phyloP scores from a whole-genome alignment of 2,329 filamentous ascomycete species.

The Colletotrichum tabaci region DNA sequence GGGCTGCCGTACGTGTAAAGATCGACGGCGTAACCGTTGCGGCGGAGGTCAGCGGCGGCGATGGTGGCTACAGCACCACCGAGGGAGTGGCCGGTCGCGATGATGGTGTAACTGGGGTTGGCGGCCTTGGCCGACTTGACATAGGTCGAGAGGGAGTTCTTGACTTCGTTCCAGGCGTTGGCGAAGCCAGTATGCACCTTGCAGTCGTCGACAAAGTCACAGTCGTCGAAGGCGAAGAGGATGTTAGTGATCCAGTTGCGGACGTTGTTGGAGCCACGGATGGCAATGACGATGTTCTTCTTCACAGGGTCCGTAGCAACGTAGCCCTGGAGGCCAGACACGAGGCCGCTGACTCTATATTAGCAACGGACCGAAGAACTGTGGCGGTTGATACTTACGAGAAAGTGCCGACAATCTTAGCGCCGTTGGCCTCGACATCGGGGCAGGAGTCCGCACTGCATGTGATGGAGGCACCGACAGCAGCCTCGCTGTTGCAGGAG shows the following conservation, averaged over 20 bases:
- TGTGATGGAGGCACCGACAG: slow-evolving; percentile 56
- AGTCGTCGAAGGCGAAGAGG: slow-evolving; percentile 50
- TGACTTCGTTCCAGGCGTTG: slow-evolving; percentile 70
- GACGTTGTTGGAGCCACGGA: slow-evolving; percentile 72
- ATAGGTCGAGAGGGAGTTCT: slow-evolving; percentile 56
- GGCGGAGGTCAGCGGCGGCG: slow-evolving; percentile 70
- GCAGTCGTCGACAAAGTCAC: slow-evolving; percentile 62
- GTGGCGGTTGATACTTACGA: slow-evolving; percentile 44
- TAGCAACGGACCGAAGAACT: slow-evolving; percentile 32
- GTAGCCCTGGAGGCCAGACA: slow-evolving; percentile 65
- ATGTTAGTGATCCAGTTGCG: slow-evolving; percentile 75
- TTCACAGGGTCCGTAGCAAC: slow-evolving; percentile 65
- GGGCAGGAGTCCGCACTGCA: slow-evolving; percentile 63
- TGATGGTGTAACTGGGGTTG: slow-evolving; percentile 67
- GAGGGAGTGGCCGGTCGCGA: slow-evolving; percentile 78
- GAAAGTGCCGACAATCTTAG: slow-evolving; percentile 59
- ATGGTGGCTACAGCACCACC: slow-evolving; percentile 76
- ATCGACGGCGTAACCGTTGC: slow-evolving; percentile 62
- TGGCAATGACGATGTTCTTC: slow-evolving; percentile 70
- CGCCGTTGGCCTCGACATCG: slow-evolving; percentile 58
- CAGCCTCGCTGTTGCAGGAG: slow-evolving; percentile 66
- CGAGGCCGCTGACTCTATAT: slow-evolving; percentile 51
- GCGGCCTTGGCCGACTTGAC: slow-evolving; percentile 59
- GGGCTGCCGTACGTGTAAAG: slow-evolving; percentile 79
- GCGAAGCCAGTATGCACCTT: slow-evolving; percentile 71